Evolutionary conservation across 2,329 filamentous ascomycete species (phyloP).

Genomic region (Aspergillus sp.): DNA sequence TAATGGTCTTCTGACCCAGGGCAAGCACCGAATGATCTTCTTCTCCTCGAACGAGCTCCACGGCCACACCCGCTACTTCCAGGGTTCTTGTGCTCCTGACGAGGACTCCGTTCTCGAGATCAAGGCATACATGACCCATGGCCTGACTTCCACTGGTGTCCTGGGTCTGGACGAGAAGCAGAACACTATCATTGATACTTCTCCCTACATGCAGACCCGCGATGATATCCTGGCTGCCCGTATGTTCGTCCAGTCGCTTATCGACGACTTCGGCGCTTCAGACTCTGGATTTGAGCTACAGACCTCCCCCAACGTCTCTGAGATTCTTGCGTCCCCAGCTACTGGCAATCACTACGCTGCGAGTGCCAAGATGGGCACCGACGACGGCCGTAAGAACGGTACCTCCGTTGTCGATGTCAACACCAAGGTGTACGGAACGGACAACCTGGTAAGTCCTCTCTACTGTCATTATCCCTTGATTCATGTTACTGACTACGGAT

Average conservation of each 20-base stretch:
- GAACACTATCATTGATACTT: constrained; percentile 15
- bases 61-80: constrained; percentile 21
- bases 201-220: constrained; percentile 17
- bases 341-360: constrained; percentile 49
- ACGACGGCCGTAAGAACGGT: constrained; percentile 56
- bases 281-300: constrained; percentile 15
- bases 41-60: constrained; percentile 23
- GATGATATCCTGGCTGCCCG: constrained; percentile 16
- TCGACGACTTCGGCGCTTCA: constrained; percentile 16
- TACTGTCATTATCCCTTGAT: not conserved
- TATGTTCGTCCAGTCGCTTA: constrained; percentile 14
- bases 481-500: not conserved
- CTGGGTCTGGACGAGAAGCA: constrained; percentile 16
- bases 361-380: constrained; percentile 61
- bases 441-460: constrained; percentile 53
- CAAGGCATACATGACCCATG: constrained; percentile 23
- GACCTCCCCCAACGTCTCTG: constrained; percentile 11
- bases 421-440: constrained; percentile 65
- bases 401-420: constrained; percentile 63
- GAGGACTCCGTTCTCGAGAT: constrained; percentile 17
- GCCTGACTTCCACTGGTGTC: constrained; percentile 19
- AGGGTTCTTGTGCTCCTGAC: constrained; percentile 20
- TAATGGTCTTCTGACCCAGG: constrained; percentile 18
- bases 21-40: constrained; percentile 23
- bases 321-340: constrained; percentile 37